Base-by-base conservation (phyloP, 2,329 filamentous ascomycete species). In the Podosphaera fusca region DNA sequence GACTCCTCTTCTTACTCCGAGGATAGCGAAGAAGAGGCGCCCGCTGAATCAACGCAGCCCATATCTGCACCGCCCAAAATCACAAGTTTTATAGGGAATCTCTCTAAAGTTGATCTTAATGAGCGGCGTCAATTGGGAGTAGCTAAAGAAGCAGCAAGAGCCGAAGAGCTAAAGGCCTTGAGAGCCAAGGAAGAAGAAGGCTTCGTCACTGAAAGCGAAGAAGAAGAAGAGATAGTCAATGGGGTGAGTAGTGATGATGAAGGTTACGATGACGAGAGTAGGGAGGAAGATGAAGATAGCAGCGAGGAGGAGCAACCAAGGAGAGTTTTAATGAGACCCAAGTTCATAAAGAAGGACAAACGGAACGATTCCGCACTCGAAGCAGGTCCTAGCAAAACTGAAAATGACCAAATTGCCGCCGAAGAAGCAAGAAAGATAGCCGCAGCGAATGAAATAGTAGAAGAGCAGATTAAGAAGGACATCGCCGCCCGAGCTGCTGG, bases 381-480 rank as follows among this genome's bases (percentile, higher is more conserved):
- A 47, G 56, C 46, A 34, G 56, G 63, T 51, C 67, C 68, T 42
- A 64, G 62, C 0, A 67, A 67, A 55, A 71, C 69, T 10, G 71
- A 72, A 14, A 69, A 70, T 2, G 70, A 71, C 60, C 72, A 64
- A 63, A 64, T 68, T 3, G 70, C 74, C 2, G 77, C 78, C 52
- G 80, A 82, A 58, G 81, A 77, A 58, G 80, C 75, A 1, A 77
- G 79, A 40, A 80, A 79, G 60, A 81, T 83, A 67, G 82, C 84
- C 45, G 80, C 83, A 58, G 79, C 84, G 10, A 84, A 95, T 67
- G 81, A 79, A 58, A 73, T 96, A 8, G 80, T 98, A 12, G 87
- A 95, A 67, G 87, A 89, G 63, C 88, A 96, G 67, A 80, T 96
- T 49, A 82, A 85, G 64, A 86, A 85, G 62, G 84, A 90, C 64